Evolutionary conservation across 2,329 filamentous ascomycete species (phyloP), one percentile per base, ranked within the genome.

Genomic region (Helicocarpus griseus): DNA sequence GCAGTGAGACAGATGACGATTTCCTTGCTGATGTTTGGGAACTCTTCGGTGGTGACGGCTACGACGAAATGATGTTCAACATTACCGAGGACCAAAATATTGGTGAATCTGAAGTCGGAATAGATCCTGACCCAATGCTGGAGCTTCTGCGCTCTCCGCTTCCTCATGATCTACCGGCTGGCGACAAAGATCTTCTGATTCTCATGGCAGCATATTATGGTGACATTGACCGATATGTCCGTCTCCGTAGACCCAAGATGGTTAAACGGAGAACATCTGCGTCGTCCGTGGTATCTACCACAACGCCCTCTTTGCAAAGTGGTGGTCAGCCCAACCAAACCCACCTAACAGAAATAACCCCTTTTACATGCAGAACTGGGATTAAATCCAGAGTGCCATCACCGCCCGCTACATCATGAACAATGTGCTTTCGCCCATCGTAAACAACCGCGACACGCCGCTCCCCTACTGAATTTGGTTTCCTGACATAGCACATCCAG

Each of bases 161-260:
- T 0, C 70, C 69, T 0, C 21, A 28, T 1, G 63, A 73, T 49
- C 60, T 73, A 7, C 70, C 69, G 2, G 53, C 58, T 0, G 53
- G 65, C 2, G 60, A 71, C 31, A 74, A 74, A 46, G 63, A 70
- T 40, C 31, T 69, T 0, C 58, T 73, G 1, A 69, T 73, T 11
- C 54, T 61, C 4, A 61, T 66, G 48, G 68, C 71, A 0, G 70
- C 69, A 0, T 72, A 65, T 21, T 52, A 61, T 0, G 70, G 71
- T 2, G 62, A 74, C 19, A 53, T 73, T 5, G 69, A 74, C 41
- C 65, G 69, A 2, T 74, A 72, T 38, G 21, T 50, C 0, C 63
- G 70, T 0, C 59, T 75, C 0, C 57, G 60, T 14, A 57, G 66
- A 8, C 68, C 65, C 3, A 35, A 44, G 2, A 29, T 57, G 39